These are phyloP conservation scores for Neurospora sp. DNA, from an alignment of 495 filamentous ascomycete genomes.

Conservation along the genomic window DNA sequence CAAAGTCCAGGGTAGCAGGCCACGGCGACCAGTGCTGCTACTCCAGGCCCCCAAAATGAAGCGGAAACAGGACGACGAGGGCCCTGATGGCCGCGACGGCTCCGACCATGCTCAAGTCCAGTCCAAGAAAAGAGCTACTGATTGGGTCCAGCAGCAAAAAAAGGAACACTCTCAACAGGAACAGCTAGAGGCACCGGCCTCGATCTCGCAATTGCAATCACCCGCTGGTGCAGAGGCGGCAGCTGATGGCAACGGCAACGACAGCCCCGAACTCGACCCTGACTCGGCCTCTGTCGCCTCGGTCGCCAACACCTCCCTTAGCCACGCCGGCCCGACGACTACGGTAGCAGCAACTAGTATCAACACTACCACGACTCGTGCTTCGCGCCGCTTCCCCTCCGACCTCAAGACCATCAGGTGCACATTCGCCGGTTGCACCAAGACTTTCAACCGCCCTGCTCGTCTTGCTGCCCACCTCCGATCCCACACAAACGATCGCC, in stretches of 20 bases:
- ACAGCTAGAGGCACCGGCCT: background rate
- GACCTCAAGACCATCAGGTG: conserved; percentile 67
- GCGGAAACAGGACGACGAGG: conserved; percentile 5
- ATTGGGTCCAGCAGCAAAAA: background rate
- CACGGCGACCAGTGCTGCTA: background rate
- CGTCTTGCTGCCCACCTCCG: conserved; percentile 67
- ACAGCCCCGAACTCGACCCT: conserved; percentile 1
- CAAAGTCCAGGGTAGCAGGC: background rate
- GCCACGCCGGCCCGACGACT: conserved; percentile 1
- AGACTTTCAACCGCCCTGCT: conserved; percentile 82
- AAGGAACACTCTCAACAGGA: background rate
- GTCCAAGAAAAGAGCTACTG: conserved; percentile 3
- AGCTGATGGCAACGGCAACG: background rate
- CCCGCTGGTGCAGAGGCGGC: background rate
- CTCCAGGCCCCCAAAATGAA: conserved; percentile 2
- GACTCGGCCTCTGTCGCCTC: conserved; percentile 10
- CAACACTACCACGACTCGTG: conserved; percentile 41
- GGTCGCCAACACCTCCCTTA: conserved; percentile 6
- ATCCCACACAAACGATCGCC: conserved; percentile 70
- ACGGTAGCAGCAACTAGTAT: conserved; percentile 23
- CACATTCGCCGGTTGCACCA: conserved; percentile 56
- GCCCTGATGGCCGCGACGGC: background rate
- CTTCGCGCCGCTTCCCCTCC: conserved; percentile 50
- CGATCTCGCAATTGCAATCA: background rate
- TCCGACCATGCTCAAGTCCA: background rate